These are phyloP conservation scores for Bidens hawaiensis DNA, from an alignment of 140 eudicot genomes.

Conservation along the genomic window DNA sequence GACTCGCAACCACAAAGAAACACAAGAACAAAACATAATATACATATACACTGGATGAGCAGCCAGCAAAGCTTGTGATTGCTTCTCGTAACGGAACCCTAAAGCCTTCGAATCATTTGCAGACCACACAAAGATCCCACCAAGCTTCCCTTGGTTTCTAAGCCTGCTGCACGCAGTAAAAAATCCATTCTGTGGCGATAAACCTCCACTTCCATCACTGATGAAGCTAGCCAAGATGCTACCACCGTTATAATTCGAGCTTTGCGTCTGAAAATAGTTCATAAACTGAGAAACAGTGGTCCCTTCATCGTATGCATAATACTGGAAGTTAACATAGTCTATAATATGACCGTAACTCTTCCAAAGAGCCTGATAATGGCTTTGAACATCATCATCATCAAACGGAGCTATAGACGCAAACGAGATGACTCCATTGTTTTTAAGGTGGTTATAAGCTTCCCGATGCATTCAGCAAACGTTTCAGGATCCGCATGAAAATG, in stretches of 20 bases:
- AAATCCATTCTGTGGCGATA: slow-evolving; percentile 35
- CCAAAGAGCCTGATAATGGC: slow-evolving; percentile 48
- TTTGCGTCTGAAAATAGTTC: slow-evolving; percentile 30
- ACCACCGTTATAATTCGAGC: slow-evolving; percentile 32
- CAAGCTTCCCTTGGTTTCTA: slow-evolving; percentile 33
- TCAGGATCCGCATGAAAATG: slow-evolving; percentile 36
- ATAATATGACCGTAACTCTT: slow-evolving; percentile 33
- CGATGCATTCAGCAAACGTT: slow-evolving; percentile 41
- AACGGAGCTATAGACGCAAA: slow-evolving; percentile 46
- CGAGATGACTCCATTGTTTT: slow-evolving; percentile 33
- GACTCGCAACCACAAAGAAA: neutral
- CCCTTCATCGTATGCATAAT: slow-evolving; percentile 37
- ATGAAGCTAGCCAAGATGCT: slow-evolving; percentile 30
- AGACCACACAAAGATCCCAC: slow-evolving; percentile 40
- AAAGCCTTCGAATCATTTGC: slow-evolving; percentile 32
- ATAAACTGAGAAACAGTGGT: slow-evolving; percentile 35
- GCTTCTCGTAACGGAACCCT: slow-evolving; percentile 25
- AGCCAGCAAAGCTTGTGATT: slow-evolving; percentile 35
- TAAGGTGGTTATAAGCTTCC: slow-evolving; percentile 43
- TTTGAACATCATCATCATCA: slow-evolving; percentile 45
- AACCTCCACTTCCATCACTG: slow-evolving; percentile 37
- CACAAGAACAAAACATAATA: slow-evolving; percentile 1
- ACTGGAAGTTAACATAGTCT: slow-evolving; percentile 40
- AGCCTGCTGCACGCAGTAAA: slow-evolving; percentile 35
- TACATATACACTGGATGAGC: neutral